Evolutionary conservation across 768 basidiomycete species (phyloP).

Genomic region (Lentinula detonsa): DNA sequence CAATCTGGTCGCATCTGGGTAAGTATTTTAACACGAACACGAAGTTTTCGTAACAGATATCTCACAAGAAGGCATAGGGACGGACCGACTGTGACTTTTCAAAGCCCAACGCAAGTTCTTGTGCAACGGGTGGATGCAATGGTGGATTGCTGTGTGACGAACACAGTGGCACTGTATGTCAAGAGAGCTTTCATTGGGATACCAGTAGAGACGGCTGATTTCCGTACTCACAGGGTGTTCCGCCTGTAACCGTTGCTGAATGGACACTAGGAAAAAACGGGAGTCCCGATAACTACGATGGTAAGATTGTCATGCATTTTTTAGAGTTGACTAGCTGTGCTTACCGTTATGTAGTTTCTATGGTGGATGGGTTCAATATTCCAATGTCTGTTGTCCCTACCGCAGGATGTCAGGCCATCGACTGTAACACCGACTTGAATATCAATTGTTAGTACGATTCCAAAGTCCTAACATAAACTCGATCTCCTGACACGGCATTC

Average conservation of each 20-base stretch:
- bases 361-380: slow-evolving; percentile 45
- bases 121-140: slow-evolving; percentile 61
- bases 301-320: slow-evolving; percentile 10
- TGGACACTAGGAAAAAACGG: slow-evolving; percentile 27
- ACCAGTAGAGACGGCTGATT: slow-evolving; percentile 1
- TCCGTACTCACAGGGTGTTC: slow-evolving; percentile 24
- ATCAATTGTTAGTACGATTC: slow-evolving; percentile 23
- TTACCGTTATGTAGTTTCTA: slow-evolving; percentile 28
- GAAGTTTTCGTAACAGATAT: neutral
- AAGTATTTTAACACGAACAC: neutral
- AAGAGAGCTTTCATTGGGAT: neutral
- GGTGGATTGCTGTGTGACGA: slow-evolving; percentile 58
- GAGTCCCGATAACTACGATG: slow-evolving; percentile 33
- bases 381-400: slow-evolving; percentile 33
- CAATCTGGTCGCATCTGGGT: slow-evolving; percentile 34
- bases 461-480: too few relatives aligned
- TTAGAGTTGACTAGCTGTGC: neutral
- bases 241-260: slow-evolving; percentile 43
- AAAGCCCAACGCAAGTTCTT: slow-evolving; percentile 50
- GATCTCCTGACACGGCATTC: too few relatives aligned
- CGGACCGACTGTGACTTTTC: slow-evolving; percentile 61
- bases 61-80: slow-evolving; percentile 32
- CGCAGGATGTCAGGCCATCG: slow-evolving; percentile 29
- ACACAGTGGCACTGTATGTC: slow-evolving; percentile 38
- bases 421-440: slow-evolving; percentile 41